Evolutionary conservation across 805 yeast species (phyloP).

Genomic region (Aciculoconidium aculeatum): DNA sequence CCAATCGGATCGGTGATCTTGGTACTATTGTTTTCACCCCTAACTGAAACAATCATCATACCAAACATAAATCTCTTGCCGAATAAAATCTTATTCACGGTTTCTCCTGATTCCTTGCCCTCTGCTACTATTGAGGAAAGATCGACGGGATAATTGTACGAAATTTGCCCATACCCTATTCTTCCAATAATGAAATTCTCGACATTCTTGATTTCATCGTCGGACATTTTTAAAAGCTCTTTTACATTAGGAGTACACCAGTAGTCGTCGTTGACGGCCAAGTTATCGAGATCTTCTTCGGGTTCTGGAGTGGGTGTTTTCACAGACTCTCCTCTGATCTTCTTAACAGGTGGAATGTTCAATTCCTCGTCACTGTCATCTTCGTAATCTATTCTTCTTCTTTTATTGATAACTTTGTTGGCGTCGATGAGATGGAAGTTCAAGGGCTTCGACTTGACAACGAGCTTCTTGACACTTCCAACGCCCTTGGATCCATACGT

Average conservation of each 20-base stretch:
- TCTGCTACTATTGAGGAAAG: constrained; percentile 45
- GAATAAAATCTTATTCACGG: constrained; percentile 38
- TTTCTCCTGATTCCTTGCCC: constrained; percentile 25
- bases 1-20: constrained; percentile 54
- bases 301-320: constrained; percentile 3
- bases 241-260: constrained; percentile 68
- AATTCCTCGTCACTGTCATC: constrained; percentile 12
- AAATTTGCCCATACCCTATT: constrained; percentile 60
- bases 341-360: too few relatives aligned
- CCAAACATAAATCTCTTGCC: constrained; percentile 35
- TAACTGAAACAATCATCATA: constrained; percentile 49
- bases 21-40: too few relatives aligned
- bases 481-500: constrained; percentile 13
- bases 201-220: constrained; percentile 46
- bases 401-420: constrained; percentile 31
- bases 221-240: constrained; percentile 39
- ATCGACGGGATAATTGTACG: constrained; percentile 66
- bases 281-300: constrained; percentile 4
- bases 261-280: constrained; percentile 37
- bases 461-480: constrained; percentile 29
- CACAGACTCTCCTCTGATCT: constrained; percentile 5
- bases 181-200: constrained; percentile 67
- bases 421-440: constrained; percentile 39
- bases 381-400: constrained; percentile 27
- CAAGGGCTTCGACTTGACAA: constrained; percentile 35